Base-by-base conservation (phyloP, 495 filamentous ascomycete genomes). In the Pseudomonodictys pantanalensis region DNA sequence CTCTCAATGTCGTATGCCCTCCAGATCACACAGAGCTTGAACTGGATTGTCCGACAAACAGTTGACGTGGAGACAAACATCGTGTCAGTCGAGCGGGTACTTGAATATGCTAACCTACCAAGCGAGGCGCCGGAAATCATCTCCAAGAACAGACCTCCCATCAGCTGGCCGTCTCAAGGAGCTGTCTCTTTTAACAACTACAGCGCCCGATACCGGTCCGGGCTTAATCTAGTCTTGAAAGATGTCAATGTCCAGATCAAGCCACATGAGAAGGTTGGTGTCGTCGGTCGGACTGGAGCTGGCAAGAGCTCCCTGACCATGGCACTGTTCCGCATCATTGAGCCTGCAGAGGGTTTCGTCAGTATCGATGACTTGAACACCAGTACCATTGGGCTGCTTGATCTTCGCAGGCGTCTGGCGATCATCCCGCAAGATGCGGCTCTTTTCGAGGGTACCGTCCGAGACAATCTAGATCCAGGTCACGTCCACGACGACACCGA, bases 41-140 rank as follows among this genome's bases (percentile, higher is more conserved):
- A 99, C 77, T 99, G 93, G 93, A 97, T 99, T 67, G 95, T 99
- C 43, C 87, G 95, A 52, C 95, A 99, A 76, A 96, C 93, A 3
- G 95, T 99, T 15, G 95, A 99, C 74, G 95, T 97, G 28, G 95
- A 99, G 78, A 97, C 93, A 33, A 99, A 99, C 74, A 97, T 97
- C 60, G 92, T 99, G 55, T 96, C 95, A 10, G 95, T 99, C 52
- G 95, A 99, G 81, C 87, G 95, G 58, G 90, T 97, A 39, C 85
- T 97, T 56, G 95, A 99, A 75, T 99, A 99, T 72, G 89, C 93
- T 54, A 82, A 82, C 60, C 82, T 97, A 60, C 93, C 93, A 26
- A 93, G 89, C 72, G 95, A 99, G 76, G 93, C 95, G 45, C 90
- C 91, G 22, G 95, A 99, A 66, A 87, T 97, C 57, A 88, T 99